phyloP scores from a whole-genome alignment of 805 yeast species.

The Starmerella powellii region DNA sequence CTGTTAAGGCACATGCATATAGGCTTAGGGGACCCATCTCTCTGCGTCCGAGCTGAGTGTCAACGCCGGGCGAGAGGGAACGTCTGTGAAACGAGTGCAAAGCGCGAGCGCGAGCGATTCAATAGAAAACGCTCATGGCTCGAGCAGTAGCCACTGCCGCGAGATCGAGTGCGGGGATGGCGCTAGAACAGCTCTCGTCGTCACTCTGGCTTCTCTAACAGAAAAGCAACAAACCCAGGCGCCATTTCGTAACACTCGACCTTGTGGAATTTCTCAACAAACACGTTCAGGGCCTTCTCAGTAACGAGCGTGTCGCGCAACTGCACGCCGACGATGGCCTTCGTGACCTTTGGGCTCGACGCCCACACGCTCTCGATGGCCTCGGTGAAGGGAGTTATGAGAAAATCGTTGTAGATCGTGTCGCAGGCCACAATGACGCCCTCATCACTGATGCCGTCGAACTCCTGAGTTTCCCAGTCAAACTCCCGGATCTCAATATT shows the following conservation, averaged over 20 bases:
- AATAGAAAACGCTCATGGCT: no score
- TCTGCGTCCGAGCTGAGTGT: no score
- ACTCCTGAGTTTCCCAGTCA: conserved; percentile 23
- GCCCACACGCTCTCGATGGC: conserved; percentile 16
- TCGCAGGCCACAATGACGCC: conserved; percentile 21
- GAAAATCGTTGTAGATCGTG: conserved; percentile 22
- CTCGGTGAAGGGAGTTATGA: conserved; percentile 14
- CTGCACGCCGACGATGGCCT: conserved; percentile 15
- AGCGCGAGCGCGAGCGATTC: no score
- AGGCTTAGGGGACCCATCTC: no score
- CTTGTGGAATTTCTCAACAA: not conserved
- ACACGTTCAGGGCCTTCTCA: conserved; percentile 4
- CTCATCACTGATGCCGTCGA: conserved; percentile 1
- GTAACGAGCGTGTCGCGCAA: conserved; percentile 13
- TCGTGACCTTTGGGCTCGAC: not conserved
- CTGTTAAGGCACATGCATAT: no score
- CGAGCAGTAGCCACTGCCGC: no score
- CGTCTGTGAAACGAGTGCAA: no score
- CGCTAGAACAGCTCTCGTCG: no score
- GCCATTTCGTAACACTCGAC: not conserved
- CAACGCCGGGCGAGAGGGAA: no score
- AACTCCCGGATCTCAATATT: conserved; percentile 15
- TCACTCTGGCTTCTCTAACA: no score
- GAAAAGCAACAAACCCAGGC: conserved; percentile 2
- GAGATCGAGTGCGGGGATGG: no score